Evolutionary conservation across 2,329 filamentous ascomycete species (phyloP).

Genomic region (Hirsutella thompsonii): DNA sequence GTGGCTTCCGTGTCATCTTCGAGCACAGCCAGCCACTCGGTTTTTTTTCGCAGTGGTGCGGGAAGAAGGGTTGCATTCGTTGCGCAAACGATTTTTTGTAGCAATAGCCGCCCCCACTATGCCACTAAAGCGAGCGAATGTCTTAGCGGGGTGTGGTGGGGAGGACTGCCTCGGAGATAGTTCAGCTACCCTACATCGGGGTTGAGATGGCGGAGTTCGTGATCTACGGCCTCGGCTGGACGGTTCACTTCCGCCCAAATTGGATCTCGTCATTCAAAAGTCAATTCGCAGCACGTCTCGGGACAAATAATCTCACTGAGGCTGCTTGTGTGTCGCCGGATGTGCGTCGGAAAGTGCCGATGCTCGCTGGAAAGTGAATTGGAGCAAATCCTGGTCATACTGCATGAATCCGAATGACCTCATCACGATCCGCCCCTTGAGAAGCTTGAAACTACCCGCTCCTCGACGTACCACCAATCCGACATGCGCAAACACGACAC

Average conservation of each 20-base stretch:
- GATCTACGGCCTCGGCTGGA: too few relatives aligned
- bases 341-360: too few relatives aligned
- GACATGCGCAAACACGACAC: constrained; percentile 42
- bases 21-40: not conserved
- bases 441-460: constrained; percentile 1
- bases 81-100: not conserved
- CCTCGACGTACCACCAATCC: too few relatives aligned
- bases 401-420: too few relatives aligned
- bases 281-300: too few relatives aligned
- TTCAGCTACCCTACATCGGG: constrained; percentile 1
- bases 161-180: not conserved
- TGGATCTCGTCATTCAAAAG: too few relatives aligned
- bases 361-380: too few relatives aligned
- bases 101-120: constrained; percentile 4
- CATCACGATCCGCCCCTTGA: not conserved
- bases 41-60: not conserved
- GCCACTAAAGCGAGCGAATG: constrained; percentile 6
- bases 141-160: constrained; percentile 7
- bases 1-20: constrained; percentile 22
- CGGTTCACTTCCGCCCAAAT: too few relatives aligned
- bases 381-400: too few relatives aligned
- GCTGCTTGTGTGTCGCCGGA: too few relatives aligned
- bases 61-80: not conserved
- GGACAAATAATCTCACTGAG: too few relatives aligned
- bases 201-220: too few relatives aligned